These are phyloP conservation scores for Phaseolus coccineus DNA, from an alignment of 331 rosid genomes.

Conservation along the genomic window DNA sequence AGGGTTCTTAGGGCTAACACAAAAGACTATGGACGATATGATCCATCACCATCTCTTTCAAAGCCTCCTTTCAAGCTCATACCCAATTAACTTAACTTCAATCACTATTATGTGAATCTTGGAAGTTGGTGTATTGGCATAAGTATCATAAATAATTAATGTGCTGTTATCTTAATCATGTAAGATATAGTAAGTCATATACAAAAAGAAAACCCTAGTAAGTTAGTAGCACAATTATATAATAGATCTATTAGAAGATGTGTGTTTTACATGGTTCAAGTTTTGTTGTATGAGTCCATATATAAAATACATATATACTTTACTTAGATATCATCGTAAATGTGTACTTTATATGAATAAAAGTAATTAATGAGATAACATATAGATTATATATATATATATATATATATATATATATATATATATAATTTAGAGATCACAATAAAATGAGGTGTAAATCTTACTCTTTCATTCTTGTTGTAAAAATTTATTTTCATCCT, in stretches of 20 bases:
- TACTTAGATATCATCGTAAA: neutral
- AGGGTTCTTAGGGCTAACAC: conserved; percentile 79
- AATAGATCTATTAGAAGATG: neutral
- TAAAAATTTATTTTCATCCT: too few relatives aligned
- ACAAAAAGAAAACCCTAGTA: conserved; percentile 27
- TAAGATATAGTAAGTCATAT: conserved; percentile 39
- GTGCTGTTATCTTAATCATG: conserved; percentile 27
- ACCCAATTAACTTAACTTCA: conserved; percentile 59
- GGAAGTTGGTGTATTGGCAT: conserved; percentile 18
- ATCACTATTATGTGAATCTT: neutral
- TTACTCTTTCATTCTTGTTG: too few relatives aligned
- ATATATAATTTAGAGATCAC: too few relatives aligned
- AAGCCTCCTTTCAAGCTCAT: conserved; percentile 99
- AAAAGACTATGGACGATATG: conserved; percentile 88
- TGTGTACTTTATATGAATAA: too few relatives aligned
- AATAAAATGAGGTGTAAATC: too few relatives aligned
- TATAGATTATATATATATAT: too few relatives aligned
- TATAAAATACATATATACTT: neutral
- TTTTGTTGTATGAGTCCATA: neutral
- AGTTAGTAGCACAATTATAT: conserved; percentile 1
- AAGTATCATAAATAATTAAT: conserved; percentile 49
- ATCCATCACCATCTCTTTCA: conserved; percentile 84
- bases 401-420: too few relatives aligned
- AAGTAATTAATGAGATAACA: too few relatives aligned
- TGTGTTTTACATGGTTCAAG: conserved; percentile 10